These are phyloP conservation scores for Ogataea haglerorum DNA, from an alignment of 805 yeast genomes.

Conservation along the genomic window DNA sequence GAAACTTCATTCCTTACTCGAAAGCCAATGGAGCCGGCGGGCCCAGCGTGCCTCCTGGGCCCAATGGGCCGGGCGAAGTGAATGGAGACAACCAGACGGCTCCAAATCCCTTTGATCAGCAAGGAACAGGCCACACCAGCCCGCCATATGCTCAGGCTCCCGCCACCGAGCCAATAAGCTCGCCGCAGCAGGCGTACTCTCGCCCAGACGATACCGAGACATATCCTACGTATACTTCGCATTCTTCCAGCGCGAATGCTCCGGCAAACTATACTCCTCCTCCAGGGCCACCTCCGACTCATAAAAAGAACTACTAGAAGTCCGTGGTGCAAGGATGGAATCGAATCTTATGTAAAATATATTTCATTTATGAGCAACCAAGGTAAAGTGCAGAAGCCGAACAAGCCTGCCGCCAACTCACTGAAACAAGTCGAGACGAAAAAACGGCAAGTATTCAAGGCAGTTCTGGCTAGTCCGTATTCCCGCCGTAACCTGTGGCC, in stretches of 20 bases:
- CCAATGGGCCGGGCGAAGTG: slow-evolving; percentile 6
- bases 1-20: slow-evolving; percentile 39
- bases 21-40: slow-evolving; percentile 20
- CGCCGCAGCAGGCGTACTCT: slow-evolving; percentile 10
- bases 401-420: slow-evolving; percentile 7
- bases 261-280: slow-evolving; percentile 18
- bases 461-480: slow-evolving; percentile 61
- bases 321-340: slow-evolving; percentile 2
- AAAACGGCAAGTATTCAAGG: slow-evolving; percentile 57
- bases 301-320: slow-evolving; percentile 8
- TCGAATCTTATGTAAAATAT: not conserved
- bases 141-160: not conserved
- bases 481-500: slow-evolving; percentile 45
- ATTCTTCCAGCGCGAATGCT: slow-evolving; percentile 1
- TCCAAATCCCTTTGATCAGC: slow-evolving; percentile 12
- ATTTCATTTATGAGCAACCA: slow-evolving; percentile 7
- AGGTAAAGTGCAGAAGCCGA: slow-evolving; percentile 1
- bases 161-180: slow-evolving; percentile 9
- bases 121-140: slow-evolving; percentile 12
- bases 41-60: too few relatives aligned
- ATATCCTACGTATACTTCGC: slow-evolving; percentile 6
- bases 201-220: slow-evolving; percentile 13
- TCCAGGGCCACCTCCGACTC: slow-evolving; percentile 23
- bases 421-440: slow-evolving; percentile 46
- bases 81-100: not conserved